Evolutionary conservation across 2,329 filamentous ascomycete genomes (phyloP).

Genomic region (Ilyonectria destructans): DNA sequence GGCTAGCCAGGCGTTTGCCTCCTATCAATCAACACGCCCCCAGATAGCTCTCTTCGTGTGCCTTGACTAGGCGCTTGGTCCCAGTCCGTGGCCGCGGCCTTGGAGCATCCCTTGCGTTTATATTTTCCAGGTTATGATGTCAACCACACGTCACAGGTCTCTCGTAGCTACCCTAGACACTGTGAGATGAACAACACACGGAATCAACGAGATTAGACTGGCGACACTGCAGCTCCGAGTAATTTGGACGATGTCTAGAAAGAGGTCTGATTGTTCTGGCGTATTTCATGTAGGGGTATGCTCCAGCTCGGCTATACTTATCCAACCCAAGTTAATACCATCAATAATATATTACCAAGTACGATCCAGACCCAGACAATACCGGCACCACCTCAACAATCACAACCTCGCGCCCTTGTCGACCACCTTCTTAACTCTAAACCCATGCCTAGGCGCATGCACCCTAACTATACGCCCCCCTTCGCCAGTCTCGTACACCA

Average conservation of each 20-base stretch:
- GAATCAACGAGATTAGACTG: not conserved
- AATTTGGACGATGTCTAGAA: not conserved
- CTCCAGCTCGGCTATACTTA: too few species aligned
- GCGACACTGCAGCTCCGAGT: not conserved
- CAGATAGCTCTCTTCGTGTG: not conserved
- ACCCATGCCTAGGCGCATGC: slow-evolving; percentile 75
- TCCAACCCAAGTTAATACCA: not conserved
- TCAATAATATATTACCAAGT: not conserved
- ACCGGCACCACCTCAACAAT: not conserved
- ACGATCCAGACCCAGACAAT: not conserved
- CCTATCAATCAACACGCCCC: not conserved
- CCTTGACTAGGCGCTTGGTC: not conserved
- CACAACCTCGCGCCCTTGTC: slow-evolving; percentile 28
- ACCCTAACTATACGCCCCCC: slow-evolving; percentile 65
- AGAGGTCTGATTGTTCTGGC: not conserved
- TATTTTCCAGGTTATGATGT: slow-evolving; percentile 3
- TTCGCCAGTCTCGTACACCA: slow-evolving; percentile 70
- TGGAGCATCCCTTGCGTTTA: slow-evolving; percentile 6
- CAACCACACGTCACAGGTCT: not conserved
- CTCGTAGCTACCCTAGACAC: slow-evolving; percentile 1
- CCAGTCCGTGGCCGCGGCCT: not conserved
- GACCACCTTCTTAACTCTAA: slow-evolving; percentile 61
- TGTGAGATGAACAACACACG: not conserved
- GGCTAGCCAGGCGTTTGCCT: not conserved
- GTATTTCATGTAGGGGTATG: not conserved